Conservation (phyloP, 2,329 filamentous ascomycete genomes). For the Verticillium longisporum region DNA sequence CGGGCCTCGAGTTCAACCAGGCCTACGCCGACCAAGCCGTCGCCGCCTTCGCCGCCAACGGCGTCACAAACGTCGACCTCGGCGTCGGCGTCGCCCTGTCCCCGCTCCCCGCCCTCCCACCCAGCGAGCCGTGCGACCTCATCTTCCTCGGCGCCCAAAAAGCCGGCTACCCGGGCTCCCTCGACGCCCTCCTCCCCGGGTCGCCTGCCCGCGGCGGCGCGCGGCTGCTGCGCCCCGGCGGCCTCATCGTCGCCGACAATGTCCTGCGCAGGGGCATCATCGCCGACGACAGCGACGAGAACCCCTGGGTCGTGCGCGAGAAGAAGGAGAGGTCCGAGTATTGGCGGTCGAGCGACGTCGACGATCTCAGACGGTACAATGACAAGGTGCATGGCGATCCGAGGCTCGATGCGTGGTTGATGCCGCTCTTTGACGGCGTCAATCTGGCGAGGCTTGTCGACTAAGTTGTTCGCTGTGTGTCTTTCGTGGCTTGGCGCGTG, state of each 20-base stretch:
- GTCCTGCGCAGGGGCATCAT: slow-evolving; percentile 42
- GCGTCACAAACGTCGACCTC: slow-evolving; percentile 37
- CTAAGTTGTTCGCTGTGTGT: slow-evolving; percentile 9
- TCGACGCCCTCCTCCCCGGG: slow-evolving; percentile 34
- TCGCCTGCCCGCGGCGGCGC: slow-evolving; percentile 28
- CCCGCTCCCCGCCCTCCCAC: slow-evolving; percentile 29
- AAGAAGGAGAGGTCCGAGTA: slow-evolving; percentile 11
- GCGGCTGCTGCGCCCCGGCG: slow-evolving; percentile 39
- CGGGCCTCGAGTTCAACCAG: slow-evolving; percentile 35
- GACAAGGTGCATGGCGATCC: slow-evolving; percentile 14
- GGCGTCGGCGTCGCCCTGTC: slow-evolving; percentile 38
- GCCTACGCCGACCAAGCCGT: slow-evolving; percentile 35
- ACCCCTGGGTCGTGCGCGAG: slow-evolving; percentile 6
- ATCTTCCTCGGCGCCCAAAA: slow-evolving; percentile 51
- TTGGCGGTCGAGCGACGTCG: slow-evolving; percentile 11
- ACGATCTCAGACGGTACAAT: slow-evolving; percentile 14
- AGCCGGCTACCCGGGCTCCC: slow-evolving; percentile 41
- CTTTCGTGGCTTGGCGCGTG: no score
- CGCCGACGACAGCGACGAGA: slow-evolving; percentile 22
- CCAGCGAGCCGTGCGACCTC: slow-evolving; percentile 40
- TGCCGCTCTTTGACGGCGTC: slow-evolving; percentile 37
- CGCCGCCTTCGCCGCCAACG: slow-evolving; percentile 28
- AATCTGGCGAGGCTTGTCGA: slow-evolving; percentile 29
- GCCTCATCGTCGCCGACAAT: slow-evolving; percentile 48
- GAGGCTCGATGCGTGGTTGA: slow-evolving; percentile 30